Evolutionary conservation across 1,139 yeast genomes (phyloP), one percentile per base, ranked within the genome.

Genomic region (Diutina scorzettiae): DNA sequence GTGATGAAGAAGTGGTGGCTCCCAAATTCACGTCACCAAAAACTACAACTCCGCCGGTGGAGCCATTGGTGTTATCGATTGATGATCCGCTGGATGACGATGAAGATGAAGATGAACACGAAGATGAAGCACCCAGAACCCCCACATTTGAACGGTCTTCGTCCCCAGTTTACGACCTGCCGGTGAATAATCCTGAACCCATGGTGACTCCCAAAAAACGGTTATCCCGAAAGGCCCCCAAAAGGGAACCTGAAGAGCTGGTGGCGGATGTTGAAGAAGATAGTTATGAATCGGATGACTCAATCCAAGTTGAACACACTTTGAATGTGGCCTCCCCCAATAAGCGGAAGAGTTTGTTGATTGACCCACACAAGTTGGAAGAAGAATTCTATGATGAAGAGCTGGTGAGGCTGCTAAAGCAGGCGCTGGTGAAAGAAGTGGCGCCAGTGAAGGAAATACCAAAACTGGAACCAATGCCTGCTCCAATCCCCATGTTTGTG

Each of bases 51-150:
- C 28, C 28, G 12, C 28, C 39, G 9, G 12, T 32, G 9, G 23
- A 34, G 9, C 39, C 39, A 5, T 34, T 34, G 29, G 39, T 34
- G 19, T 34, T 34, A 23, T 23, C 39, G n/a, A 34, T 34, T n/a
- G 39, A 34, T 23, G 27, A 34, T 5, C 39, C 39, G 19, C 16
- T 11, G 9, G 25, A 32, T 5, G 19, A n/a, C 4, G 39, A 34
- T 16, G 28, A 34, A 4, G 19, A n/a, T 7, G 28, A 23, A n/a
- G 16, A 20, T 3, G 28, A 23, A 11, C 28, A 34, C n/a, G 27
- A 24, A 24, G 27, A 24, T 7, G 27, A 24, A 24, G n/a, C n/a
- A n/a, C n/a, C n/a, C n/a, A n/a, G n/a, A n/a, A n/a, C n/a, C n/a
- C n/a, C n/a, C n/a, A n/a, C n/a, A n/a, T n/a, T n/a, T n/a, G n/a